Percentiles rank a stretch among this genome's conserved stretches.
Conservation (phyloP, 2,329 filamentous ascomycete species). For the Talaromyces amestolkiae region DNA sequence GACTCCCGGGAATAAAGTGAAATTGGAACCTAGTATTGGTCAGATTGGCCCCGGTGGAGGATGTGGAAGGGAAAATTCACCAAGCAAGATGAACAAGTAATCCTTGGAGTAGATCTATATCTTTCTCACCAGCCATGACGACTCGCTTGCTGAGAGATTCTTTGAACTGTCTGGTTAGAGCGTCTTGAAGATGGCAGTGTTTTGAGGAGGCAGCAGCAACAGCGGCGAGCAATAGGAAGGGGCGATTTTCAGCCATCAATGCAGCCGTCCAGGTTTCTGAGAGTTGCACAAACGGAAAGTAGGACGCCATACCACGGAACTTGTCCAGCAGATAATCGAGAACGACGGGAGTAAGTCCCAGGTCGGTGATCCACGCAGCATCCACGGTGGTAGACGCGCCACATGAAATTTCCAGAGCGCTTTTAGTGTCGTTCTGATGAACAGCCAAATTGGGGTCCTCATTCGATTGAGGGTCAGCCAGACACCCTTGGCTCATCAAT, state of each 20-base stretch:
- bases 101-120: conserved; percentile 29
- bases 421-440: background rate
- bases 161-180: conserved; percentile 17
- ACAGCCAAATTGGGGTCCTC: background rate
- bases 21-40: conserved; percentile 22
- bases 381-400: background rate
- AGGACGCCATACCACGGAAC: conserved; percentile 21
- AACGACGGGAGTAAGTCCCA: background rate
- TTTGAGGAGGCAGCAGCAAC: conserved; percentile 21
- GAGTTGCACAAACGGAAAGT: conserved; percentile 22
- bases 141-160: conserved; percentile 19
- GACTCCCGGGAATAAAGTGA: conserved; percentile 23
- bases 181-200: conserved; percentile 18
- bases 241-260: conserved; percentile 22
- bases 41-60: background rate
- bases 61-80: conserved; percentile 12
- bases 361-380: background rate
- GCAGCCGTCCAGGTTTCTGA: conserved; percentile 18
- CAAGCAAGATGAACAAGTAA: conserved; percentile 28
- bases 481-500: background rate
- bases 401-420: background rate
- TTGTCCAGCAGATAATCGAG: conserved; percentile 20
- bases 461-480: background rate
- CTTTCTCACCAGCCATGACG: conserved; percentile 24
- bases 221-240: conserved; percentile 23